Conservation (phyloP, 1,139 yeast genomes). For the Nakaseomyces glabratus region DNA sequence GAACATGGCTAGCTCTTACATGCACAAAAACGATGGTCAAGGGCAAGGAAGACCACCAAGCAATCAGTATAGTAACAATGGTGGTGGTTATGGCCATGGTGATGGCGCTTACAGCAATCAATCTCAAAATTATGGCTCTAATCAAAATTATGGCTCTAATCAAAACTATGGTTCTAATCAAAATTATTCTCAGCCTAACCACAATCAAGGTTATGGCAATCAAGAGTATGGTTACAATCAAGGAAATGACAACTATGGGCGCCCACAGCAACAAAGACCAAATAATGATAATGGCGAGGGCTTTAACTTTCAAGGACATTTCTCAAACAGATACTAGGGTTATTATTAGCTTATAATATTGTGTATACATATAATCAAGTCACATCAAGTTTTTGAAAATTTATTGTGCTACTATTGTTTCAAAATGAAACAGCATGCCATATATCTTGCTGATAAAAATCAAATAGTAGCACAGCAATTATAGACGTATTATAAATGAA, state of each 20-base stretch:
- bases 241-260: conserved; percentile 1
- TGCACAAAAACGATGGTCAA: conserved; percentile 4
- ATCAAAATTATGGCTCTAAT: no score
- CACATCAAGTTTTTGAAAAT: no score
- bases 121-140: background rate
- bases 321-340: conserved; percentile 1
- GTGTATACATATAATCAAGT: no score
- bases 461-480: no score
- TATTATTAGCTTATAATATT: background rate
- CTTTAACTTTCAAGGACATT: conserved; percentile 7
- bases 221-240: background rate
- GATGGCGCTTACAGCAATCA: background rate
- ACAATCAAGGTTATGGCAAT: conserved; percentile 1
- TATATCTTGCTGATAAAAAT: no score
- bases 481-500: no score
- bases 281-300: conserved; percentile 4
- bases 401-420: no score
- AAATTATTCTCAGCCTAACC: no score
- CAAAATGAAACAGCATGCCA: no score
- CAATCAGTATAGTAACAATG: conserved; percentile 1
- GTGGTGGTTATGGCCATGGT: background rate
- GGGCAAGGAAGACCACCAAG: conserved; percentile 4
- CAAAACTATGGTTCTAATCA: no score
- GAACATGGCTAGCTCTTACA: conserved; percentile 14
- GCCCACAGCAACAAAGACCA: conserved; percentile 6